phyloP scores from a whole-genome alignment of 1,139 yeast genomes.

The Wickerhamomyces sp. region DNA sequence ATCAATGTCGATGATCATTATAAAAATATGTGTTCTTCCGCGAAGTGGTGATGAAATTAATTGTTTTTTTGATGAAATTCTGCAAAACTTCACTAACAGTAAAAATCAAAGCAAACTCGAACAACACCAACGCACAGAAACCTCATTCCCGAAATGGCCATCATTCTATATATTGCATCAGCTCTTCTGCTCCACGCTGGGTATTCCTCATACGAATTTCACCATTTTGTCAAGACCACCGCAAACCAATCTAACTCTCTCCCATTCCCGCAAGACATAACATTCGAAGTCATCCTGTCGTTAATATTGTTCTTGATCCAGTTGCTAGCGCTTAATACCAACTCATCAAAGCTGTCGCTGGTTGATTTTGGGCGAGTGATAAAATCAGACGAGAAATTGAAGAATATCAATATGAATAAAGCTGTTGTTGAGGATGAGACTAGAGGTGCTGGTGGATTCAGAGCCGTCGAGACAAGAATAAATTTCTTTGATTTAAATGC shows the following conservation, averaged over 20 bases:
- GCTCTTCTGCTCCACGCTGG: conserved; percentile 14
- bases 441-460: conserved; percentile 41
- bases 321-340: conserved; percentile 6
- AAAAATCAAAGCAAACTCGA: background rate
- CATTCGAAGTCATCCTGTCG: conserved; percentile 9
- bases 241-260: background rate
- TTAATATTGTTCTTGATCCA: conserved; percentile 10
- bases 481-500: conserved; percentile 40
- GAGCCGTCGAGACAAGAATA: conserved; percentile 37
- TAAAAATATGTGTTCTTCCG: too few relatives aligned
- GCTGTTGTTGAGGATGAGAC: conserved; percentile 42
- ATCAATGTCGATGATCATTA: too few relatives aligned
- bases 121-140: background rate
- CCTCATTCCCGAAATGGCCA: background rate
- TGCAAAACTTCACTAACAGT: too few relatives aligned
- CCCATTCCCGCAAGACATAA: conserved; percentile 16
- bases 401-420: conserved; percentile 42
- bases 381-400: conserved; percentile 25
- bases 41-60: too few relatives aligned
- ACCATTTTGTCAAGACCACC: conserved; percentile 11
- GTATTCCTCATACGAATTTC: conserved; percentile 18
- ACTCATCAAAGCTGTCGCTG: conserved; percentile 8
- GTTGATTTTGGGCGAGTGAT: conserved; percentile 12
- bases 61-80: too few relatives aligned
- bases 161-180: conserved; percentile 2